A percentile compares a stretch with the other conserved stretches of the same genome.
These are phyloP conservation scores for Juglanconis oblonga DNA, from an alignment of 2,329 filamentous ascomycete genomes.

Conservation along the genomic window DNA sequence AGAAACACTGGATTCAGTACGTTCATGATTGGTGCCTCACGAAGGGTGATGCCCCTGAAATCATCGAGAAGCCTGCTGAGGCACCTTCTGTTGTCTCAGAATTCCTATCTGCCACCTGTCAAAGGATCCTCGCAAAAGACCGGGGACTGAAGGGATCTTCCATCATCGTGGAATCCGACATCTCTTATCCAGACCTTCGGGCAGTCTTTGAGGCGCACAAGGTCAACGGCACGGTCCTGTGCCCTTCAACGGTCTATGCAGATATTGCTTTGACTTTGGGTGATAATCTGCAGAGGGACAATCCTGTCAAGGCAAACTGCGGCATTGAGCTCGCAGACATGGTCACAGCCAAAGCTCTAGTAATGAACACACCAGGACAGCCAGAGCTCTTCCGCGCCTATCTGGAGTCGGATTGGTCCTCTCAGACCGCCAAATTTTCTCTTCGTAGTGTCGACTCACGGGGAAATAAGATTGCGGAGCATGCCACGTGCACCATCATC, in stretches of 20 bases:
- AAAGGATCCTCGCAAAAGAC: not conserved
- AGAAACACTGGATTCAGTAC: conserved; percentile 13
- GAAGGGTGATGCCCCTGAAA: conserved; percentile 1
- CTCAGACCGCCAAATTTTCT: no score
- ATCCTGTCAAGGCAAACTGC: conserved; percentile 58
- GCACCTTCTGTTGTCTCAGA: conserved; percentile 44
- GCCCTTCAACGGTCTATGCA: conserved; percentile 55
- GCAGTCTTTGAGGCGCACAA: conserved; percentile 60
- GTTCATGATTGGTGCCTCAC: conserved; percentile 7
- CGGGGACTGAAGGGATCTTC: not conserved
- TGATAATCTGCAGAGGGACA: conserved; percentile 61
- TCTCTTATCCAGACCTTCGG: conserved; percentile 61
- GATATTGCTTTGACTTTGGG: conserved; percentile 51
- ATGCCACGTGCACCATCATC: no score
- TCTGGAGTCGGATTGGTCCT: no score
- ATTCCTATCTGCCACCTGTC: conserved; percentile 2
- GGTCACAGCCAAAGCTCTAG: conserved; percentile 36
- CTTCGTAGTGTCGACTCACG: no score
- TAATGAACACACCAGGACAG: not conserved
- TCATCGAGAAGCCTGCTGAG: conserved; percentile 40
- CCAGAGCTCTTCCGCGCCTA: no score
- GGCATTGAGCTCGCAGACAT: conserved; percentile 69
- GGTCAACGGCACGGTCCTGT: conserved; percentile 64
- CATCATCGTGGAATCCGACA: conserved; percentile 63
- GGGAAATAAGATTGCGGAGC: no score